Conservation (phyloP, 1,284 basidiomycete species). For the Tranzscheliella williamsii region DNA sequence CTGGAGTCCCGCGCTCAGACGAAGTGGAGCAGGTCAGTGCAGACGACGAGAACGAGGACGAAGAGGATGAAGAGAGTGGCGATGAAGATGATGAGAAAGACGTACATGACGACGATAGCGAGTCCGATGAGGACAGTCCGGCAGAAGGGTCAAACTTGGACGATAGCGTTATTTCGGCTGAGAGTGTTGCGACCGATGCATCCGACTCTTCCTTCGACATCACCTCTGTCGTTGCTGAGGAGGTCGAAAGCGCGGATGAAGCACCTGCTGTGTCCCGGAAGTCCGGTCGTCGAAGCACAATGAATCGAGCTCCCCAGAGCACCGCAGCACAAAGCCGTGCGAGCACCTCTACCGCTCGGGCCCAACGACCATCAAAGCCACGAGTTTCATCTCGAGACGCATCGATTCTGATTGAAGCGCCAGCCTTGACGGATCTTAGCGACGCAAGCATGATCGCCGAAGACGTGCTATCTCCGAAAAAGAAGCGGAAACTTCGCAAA, state of each 20-base stretch:
- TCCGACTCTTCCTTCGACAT: conserved; percentile 24
- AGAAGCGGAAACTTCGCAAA: conserved; percentile 38
- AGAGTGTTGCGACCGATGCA: conserved; percentile 5
- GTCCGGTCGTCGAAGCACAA: conserved; percentile 16
- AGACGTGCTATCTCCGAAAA: conserved; percentile 14
- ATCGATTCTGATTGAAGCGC: conserved; percentile 14
- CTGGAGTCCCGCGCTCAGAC: too few species aligned
- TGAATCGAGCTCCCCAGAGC: neutral
- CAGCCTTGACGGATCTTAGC: conserved; percentile 21
- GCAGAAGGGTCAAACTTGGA: conserved; percentile 5
- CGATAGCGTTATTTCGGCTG: conserved; percentile 11
- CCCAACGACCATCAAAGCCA: conserved; percentile 13
- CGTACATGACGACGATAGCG: conserved; percentile 5
- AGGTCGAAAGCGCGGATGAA: conserved; percentile 18
- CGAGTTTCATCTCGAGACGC: conserved; percentile 6
- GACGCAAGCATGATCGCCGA: conserved; percentile 29
- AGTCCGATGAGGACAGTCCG: conserved; percentile 1
- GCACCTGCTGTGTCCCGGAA: conserved; percentile 6
- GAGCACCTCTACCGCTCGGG: conserved; percentile 15
- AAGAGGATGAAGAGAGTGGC: neutral
- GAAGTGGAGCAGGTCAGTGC: neutral
- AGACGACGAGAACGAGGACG: conserved; percentile 10
- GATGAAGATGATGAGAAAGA: conserved; percentile 11
- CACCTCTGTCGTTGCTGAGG: neutral
- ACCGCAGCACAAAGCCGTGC: neutral